These are phyloP conservation scores for Senna tora DNA, from an alignment of 306 rosid species.

Conservation along the genomic window DNA sequence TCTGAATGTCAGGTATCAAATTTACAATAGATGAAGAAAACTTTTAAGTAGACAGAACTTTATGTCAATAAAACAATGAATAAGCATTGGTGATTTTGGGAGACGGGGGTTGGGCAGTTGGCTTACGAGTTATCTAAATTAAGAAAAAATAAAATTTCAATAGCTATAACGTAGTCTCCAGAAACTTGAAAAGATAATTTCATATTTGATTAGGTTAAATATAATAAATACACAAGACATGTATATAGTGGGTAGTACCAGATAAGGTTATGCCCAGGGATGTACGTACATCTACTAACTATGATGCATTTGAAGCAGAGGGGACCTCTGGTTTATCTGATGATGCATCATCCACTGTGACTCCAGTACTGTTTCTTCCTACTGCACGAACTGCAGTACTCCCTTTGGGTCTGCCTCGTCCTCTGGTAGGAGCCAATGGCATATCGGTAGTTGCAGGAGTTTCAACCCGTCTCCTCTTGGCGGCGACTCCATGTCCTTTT, in stretches of 20 bases:
- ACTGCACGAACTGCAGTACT: not conserved
- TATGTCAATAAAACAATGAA: not conserved
- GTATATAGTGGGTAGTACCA: not conserved
- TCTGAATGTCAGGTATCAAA: too few relatives aligned
- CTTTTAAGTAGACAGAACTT: not conserved
- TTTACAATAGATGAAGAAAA: too few relatives aligned
- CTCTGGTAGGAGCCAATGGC: not conserved
- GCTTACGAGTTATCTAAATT: not conserved
- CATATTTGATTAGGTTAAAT: not conserved
- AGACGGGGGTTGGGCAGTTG: too few relatives aligned
- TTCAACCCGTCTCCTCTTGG: not conserved
- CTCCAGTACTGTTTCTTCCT: not conserved
- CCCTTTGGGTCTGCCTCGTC: not conserved
- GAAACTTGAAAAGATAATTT: not conserved
- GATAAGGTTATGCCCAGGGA: not conserved
- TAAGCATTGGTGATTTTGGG: not conserved
- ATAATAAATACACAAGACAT: not conserved
- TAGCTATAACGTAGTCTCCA: not conserved
- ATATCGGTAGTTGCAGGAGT: not conserved
- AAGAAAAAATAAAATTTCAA: not conserved
- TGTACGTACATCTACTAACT: not conserved
- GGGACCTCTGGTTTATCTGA: not conserved
- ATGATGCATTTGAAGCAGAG: not conserved
- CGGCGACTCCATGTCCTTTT: not conserved
- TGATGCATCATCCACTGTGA: not conserved